Evolutionary conservation across 2,329 filamentous ascomycete genomes (phyloP), one percentile per base, ranked within the genome.

Genomic region (Talaromyces verruculosus): DNA sequence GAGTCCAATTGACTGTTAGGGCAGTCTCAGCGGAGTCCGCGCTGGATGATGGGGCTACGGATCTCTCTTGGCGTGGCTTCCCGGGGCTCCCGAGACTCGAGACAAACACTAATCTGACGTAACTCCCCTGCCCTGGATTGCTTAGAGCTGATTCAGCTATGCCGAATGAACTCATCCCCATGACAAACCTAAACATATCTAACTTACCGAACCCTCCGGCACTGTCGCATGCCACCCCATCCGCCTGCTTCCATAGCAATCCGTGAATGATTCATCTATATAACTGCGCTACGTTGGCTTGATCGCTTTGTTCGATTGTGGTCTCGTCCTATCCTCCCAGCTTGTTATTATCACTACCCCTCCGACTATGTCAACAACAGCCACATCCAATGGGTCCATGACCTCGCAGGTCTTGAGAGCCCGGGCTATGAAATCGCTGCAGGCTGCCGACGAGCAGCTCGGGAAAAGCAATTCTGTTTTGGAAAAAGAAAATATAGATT

Each of bases 381-480:
- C 65, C 45, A 67, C 41, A 13, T 64, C 65, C 57, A 67, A 60
- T 53, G 65, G 65, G 10, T 55, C 65, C 39, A 59, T 59, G 57
- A 57, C 61, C 61, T 67, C 61, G 5, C 65, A 67, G 61, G 61
- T 63, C 57, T 39, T 67, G 47, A 61, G 65, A 51, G 61, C 65
- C 30, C 57, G 65, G 10, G 55, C 61, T 17, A 61, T 64, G 15
- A 67, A 67, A 35, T 49, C 61, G n/a, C 55, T 58, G 41, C 65
- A 67, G 28, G 43, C 39, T 41, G 65, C 62, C 15, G 61, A 67
- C 22, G 55, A 67, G 22, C 57, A 61, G 22, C 28, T 57, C 17
- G 47, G 45, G 19, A 43, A n/a, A 33, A 25, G 37, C 33, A 37
- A 25, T 35, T 37, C 55, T 41, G 10, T 35, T n/a, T 35, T 51